Conservation (phyloP, 139 green algal species). For the Micractinium conductrix region DNA sequence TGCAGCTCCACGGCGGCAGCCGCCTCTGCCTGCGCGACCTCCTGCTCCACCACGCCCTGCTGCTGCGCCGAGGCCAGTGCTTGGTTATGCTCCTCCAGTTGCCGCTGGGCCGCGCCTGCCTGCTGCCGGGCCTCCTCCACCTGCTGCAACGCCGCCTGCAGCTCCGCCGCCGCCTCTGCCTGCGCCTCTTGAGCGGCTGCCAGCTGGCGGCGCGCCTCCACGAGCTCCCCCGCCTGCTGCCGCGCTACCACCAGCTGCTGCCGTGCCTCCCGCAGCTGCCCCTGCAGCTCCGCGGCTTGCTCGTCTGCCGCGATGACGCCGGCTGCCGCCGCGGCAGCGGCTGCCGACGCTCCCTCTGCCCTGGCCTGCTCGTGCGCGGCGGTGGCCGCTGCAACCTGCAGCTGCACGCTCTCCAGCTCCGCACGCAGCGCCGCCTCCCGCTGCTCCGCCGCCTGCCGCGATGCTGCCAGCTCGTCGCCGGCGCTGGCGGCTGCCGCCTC, state of each 20-base stretch:
- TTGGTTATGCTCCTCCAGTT: background rate
- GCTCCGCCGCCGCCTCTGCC: background rate
- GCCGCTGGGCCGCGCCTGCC: background rate
- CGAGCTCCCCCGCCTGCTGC: constrained; percentile 10
- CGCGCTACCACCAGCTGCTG: constrained; percentile 7
- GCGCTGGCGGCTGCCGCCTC: background rate
- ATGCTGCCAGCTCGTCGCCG: too few relatives aligned
- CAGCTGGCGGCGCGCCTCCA: background rate
- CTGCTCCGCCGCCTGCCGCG: background rate
- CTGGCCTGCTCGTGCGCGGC: background rate
- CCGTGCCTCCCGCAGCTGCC: background rate
- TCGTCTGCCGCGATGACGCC: background rate
- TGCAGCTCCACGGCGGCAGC: background rate
- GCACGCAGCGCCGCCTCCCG: background rate
- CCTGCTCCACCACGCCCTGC: background rate
- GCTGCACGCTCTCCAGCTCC: background rate
- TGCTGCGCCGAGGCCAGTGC: background rate
- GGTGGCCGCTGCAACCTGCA: background rate
- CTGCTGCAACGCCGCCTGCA: background rate
- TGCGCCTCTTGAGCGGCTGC: background rate
- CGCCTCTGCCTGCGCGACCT: background rate
- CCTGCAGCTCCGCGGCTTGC: background rate
- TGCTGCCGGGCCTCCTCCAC: background rate
- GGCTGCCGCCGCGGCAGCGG: background rate
- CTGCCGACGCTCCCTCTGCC: background rate